Base-by-base conservation (phyloP, 192 early-diverging fungal species). In the Backusella parvicylindrica region DNA sequence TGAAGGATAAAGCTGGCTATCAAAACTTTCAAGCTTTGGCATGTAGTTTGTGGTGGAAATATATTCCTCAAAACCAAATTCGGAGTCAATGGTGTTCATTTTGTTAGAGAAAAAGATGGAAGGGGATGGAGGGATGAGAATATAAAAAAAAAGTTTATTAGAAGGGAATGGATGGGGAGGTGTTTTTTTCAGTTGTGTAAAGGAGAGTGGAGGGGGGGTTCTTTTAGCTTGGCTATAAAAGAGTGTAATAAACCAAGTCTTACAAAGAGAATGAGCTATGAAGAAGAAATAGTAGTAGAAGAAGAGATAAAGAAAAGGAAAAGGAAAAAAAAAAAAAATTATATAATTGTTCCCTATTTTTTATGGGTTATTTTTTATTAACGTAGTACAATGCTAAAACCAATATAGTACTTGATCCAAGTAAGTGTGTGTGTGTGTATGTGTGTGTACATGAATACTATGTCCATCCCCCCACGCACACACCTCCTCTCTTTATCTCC, bases 41-140 rank as follows among this genome's bases (percentile, higher is more conserved):
- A 41, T 70, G 38, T 43, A 70, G 68, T 30, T 47, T 23, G 68
- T 43, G 68, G 68, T 31, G 37, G 37, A 37, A n/a, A 70, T 70
- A 30, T 70, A 70, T 12, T 70, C 68, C 28, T 70, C 68, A 47
- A 70, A 70, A 28, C 68, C 68, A 18, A 70, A 41, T 70, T 70
- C 68, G 37, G 68, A 70, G 37, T 70, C 68, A n/a, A 70, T 31
- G 30, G 68, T 43, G 18, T 70, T 70, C 68, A 70, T 70, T 23
- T 71, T 35, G 50, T 60, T 36, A 50, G 0, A 21, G 6, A 50
- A 26, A 26, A 28, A 28, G 12, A 38, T 9, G 23, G 9, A 23
- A 12, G 11, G 37, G 11, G 37, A 11, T 38, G 36, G 36, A 5
- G 7, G 50, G 12, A 26, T 60, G 49, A 50, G 49, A 21, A 21